Percentiles rank a stretch among this genome's conserved stretches.
phyloP scores from a whole-genome alignment of 2,329 filamentous ascomycete genomes.

The Diaporthe sp. region DNA sequence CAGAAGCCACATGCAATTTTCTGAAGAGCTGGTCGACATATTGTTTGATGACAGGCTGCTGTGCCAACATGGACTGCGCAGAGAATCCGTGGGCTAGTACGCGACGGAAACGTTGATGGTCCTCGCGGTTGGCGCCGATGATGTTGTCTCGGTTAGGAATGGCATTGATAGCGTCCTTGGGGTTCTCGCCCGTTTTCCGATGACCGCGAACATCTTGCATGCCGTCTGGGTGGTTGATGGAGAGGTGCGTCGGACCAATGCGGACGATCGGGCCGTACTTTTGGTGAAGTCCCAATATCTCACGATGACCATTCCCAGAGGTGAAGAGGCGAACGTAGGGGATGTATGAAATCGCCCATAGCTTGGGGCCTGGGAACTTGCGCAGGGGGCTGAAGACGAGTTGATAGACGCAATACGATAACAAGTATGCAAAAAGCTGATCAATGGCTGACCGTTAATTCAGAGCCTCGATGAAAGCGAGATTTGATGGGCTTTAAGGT shows the following conservation, averaged over 20 bases:
- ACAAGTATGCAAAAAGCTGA: slow-evolving; percentile 6
- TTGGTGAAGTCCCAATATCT: slow-evolving; percentile 18
- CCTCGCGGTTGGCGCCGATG: neutral
- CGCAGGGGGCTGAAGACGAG: slow-evolving; percentile 35
- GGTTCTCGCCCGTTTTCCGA: slow-evolving; percentile 22
- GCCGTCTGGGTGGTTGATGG: slow-evolving; percentile 19
- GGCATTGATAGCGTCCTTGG: slow-evolving; percentile 12
- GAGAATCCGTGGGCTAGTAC: slow-evolving; percentile 29
- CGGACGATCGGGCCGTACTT: slow-evolving; percentile 35
- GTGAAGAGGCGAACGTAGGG: slow-evolving; percentile 23
- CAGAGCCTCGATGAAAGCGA: neutral
- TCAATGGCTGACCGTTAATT: neutral
- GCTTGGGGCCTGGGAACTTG: slow-evolving; percentile 35
- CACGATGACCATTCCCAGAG: slow-evolving; percentile 25
- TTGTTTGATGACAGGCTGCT: slow-evolving; percentile 20
- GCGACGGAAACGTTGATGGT: slow-evolving; percentile 29
- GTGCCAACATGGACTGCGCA: slow-evolving; percentile 12
- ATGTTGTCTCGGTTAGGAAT: slow-evolving; percentile 12
- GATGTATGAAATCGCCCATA: slow-evolving; percentile 31
- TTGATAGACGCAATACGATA: slow-evolving; percentile 32
- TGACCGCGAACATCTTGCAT: slow-evolving; percentile 22
- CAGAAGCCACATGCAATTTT: slow-evolving; percentile 31
- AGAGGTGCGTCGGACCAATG: slow-evolving; percentile 18
- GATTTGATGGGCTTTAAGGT: neutral
- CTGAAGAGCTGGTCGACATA: slow-evolving; percentile 13